These are phyloP conservation scores for Fusarium nodosum DNA, from an alignment of 2,329 filamentous ascomycete species.

Conservation along the genomic window DNA sequence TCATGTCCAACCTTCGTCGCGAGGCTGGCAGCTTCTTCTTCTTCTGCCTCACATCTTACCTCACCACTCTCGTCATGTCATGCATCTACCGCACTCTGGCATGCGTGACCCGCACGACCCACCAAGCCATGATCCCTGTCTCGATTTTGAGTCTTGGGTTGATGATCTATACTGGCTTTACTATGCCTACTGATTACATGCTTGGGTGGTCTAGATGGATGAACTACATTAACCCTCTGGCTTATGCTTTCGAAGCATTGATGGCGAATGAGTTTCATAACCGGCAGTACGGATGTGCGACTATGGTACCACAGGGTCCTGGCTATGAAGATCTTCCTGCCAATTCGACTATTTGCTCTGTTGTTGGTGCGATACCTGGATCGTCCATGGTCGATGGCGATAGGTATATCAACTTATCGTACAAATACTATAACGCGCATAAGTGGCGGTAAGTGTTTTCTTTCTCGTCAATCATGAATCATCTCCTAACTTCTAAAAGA, in stretches of 20 bases:
- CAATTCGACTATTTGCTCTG: slow-evolving; percentile 65
- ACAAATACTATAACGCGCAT: slow-evolving; percentile 68
- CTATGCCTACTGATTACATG: slow-evolving; percentile 48
- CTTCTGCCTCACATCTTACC: slow-evolving; percentile 61
- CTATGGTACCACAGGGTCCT: slow-evolving; percentile 58
- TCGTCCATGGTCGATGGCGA: slow-evolving; percentile 70
- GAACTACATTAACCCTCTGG: slow-evolving; percentile 73
- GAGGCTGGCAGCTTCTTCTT: slow-evolving; percentile 73
- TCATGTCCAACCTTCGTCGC: slow-evolving; percentile 73
- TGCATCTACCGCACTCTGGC: slow-evolving; percentile 51
- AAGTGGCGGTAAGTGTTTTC: slow-evolving; percentile 60
- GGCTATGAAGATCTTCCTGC: slow-evolving; percentile 56
- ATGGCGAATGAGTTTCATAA: slow-evolving; percentile 58
- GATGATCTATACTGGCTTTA: slow-evolving; percentile 62
- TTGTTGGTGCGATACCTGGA: slow-evolving; percentile 68
- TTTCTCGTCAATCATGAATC: accelerated
- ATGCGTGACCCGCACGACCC: slow-evolving; percentile 48
- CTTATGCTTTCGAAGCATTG: slow-evolving; percentile 60
- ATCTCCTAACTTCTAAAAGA: slow-evolving; percentile 47
- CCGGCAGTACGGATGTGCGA: slow-evolving; percentile 68
- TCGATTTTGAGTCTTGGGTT: slow-evolving; percentile 65
- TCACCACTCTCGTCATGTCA: slow-evolving; percentile 51
- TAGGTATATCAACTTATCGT: slow-evolving; percentile 68
- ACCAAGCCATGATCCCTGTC: slow-evolving; percentile 63
- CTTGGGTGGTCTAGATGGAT: slow-evolving; percentile 67